These are phyloP conservation scores for Ichthyophthirius multifiliis DNA, from an alignment of 169 alveolate species.

Conservation along the genomic window DNA sequence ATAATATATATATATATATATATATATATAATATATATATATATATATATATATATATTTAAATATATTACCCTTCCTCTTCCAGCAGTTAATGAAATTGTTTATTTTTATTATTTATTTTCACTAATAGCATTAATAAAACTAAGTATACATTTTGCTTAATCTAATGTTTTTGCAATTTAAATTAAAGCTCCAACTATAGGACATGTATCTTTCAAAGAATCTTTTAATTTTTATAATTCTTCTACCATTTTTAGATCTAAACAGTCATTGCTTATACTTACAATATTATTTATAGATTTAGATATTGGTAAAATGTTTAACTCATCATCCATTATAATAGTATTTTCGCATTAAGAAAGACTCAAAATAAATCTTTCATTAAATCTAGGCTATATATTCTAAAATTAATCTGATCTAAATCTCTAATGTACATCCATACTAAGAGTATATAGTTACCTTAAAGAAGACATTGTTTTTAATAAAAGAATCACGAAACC, in stretches of 20 bases:
- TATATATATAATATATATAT: background rate
- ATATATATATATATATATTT: background rate
- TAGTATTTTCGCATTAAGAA: slow-evolving; percentile 88
- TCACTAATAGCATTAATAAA: slow-evolving; percentile 18
- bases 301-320: slow-evolving; percentile 94
- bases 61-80: slow-evolving; percentile 92
- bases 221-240: slow-evolving; percentile 31
- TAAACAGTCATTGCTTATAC: background rate
- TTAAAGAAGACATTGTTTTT: slow-evolving; percentile 88
- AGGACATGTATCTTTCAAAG: slow-evolving; percentile 43
- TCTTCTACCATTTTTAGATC: background rate
- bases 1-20: background rate
- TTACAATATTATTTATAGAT: background rate
- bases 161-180: slow-evolving; percentile 75
- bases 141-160: slow-evolving; percentile 44
- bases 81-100: slow-evolving; percentile 95
- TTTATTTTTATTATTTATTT: slow-evolving; percentile 36
- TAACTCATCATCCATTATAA: slow-evolving; percentile 98
- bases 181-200: slow-evolving; percentile 70
- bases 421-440: slow-evolving; percentile 97
- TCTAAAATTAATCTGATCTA: slow-evolving; percentile 84
- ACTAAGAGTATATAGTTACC: slow-evolving; percentile 90
- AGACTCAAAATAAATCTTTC: slow-evolving; percentile 91
- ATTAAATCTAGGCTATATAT: slow-evolving; percentile 93
- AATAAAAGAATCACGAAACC: slow-evolving; percentile 92